Evolutionary conservation across 1,284 basidiomycete species (phyloP).

Genomic region (Thecaphora thlaspeos): DNA sequence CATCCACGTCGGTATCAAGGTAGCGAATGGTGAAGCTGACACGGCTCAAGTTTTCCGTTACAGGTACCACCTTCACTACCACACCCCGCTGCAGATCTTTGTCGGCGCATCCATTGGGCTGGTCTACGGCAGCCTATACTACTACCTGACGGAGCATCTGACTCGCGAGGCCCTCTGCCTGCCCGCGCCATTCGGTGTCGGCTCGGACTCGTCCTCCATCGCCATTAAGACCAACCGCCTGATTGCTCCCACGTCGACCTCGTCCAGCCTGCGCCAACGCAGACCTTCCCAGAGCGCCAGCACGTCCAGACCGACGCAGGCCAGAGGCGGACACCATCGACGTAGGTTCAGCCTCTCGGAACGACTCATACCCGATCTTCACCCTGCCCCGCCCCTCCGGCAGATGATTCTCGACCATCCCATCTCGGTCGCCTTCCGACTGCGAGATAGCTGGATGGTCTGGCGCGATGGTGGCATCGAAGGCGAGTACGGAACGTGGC

Average conservation of each 20-base stretch:
- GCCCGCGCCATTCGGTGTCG: conserved; percentile 27
- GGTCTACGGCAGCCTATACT: conserved; percentile 65
- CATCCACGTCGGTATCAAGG: no score
- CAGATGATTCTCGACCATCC: conserved; percentile 65
- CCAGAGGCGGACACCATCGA: conserved; percentile 9
- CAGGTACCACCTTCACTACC: conserved; percentile 73
- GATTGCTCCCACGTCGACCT: conserved; percentile 14
- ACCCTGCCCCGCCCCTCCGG: conserved; percentile 58
- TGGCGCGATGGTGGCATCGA: conserved; percentile 73
- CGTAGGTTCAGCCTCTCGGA: conserved; percentile 18
- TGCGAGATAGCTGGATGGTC: conserved; percentile 77
- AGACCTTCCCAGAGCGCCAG: not conserved
- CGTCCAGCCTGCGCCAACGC: not conserved
- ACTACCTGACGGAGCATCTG: conserved; percentile 66
- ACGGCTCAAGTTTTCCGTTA: no score
- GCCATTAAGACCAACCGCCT: conserved; percentile 16
- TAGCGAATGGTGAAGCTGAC: not conserved
- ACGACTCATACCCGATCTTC: conserved; percentile 19
- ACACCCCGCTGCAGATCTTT: conserved; percentile 69
- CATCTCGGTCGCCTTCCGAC: conserved; percentile 67
- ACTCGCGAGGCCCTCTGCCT: conserved; percentile 57
- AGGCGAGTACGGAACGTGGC: conserved; percentile 69
- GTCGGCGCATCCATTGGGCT: conserved; percentile 73
- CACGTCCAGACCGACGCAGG: no score
- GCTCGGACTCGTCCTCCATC: conserved; percentile 18